Base-by-base conservation (phyloP, 495 filamentous ascomycete species). In the Pyrenopolyporus hunteri region DNA sequence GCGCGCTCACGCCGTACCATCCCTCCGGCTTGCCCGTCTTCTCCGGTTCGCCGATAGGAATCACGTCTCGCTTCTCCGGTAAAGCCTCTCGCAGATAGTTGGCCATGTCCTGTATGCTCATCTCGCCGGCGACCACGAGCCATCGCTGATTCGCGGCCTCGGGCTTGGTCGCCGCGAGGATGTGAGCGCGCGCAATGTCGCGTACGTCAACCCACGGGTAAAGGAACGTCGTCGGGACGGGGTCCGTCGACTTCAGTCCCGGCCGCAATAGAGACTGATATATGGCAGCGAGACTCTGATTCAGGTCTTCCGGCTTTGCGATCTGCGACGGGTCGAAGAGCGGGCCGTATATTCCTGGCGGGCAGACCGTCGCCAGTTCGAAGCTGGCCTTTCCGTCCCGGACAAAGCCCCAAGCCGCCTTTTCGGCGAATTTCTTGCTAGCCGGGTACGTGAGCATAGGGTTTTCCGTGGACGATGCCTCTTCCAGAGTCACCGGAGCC, bases 361-460 rank as follows among this genome's bases (percentile, higher is more conserved):
- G 85, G 65, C 86, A 85, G 65, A 93, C 81, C 1, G 88, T 90
- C 7, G 80, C 74, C 44, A 94, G 61, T 22, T 82, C 78, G 64
- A 94, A 94, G 64, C 85, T 86, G 0, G 88, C 89, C 72, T 91
- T 89, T 72, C 91, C 87, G 40, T 87, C 85, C 73, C 89, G 85
- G 3, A 92, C 75, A 66, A 92, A 92, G 5, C 92, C 84, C 90
- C 90, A 94, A 0, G 90, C 90, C 2, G 90, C 89, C 52, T 73
- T 67, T 63, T 82, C 80, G 25, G 75, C 71, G 26, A 74, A 73
- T 20, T 61, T 69, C 57, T 83, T 84, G 42, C 73, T 74, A 4
- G 79, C 76, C 6, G 74, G 63, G 46, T 83, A 84, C 1, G 72
- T 70, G 9, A 71, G 43, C 1, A 29, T 31, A 17, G 68, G 68